Evolutionary conservation across 495 filamentous ascomycete genomes (phyloP), one percentile per base, ranked within the genome.

Genomic region (Penicillium paxilli): DNA sequence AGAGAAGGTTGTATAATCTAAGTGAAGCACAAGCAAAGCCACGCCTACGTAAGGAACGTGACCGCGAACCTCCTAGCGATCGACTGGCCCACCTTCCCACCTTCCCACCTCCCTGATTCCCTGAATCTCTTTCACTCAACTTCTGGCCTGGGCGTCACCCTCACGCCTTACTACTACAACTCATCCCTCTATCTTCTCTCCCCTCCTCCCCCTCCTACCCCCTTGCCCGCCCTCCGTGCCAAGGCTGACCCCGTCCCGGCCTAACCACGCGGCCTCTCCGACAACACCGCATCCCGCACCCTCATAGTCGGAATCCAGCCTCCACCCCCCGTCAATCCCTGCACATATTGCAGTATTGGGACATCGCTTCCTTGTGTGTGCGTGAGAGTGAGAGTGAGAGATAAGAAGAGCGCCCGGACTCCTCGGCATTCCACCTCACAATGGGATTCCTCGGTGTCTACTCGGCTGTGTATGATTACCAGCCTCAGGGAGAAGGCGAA

Each of bases 381-480:
- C n/a, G n/a, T n/a, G n/a, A n/a, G n/a, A n/a, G n/a, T n/a, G n/a
- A n/a, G n/a, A n/a, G n/a, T n/a, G n/a, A n/a, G 40, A 44, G 30
- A 47, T 40, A 32, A 40, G 22, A 22, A 26, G 21, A 37, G 47
- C 28, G 5, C 16, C 37, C 16, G 40, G 32, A 14, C 25, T 17
- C 23, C 23, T 28, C 22, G 26, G 30, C 25, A 16, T 35, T 28
- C 45, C 42, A 8, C 57, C 59, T 30, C 55, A 72, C 44, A 28
- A 88, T 88, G 85, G 83, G 79, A 48, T 99, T 98, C 78, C 69
- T 96, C 64, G 92, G 92, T 50, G 83, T 99, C 48, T 97, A 92
- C 79, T 88, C 84, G 69, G 93, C 92, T 64, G 63, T 96, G 64
- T 98, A 95, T 81, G 91, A 96, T 78, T 99, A 98, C 76, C 79